A percentile compares a stretch with the other conserved stretches of the same genome.
Conservation (phyloP, 2,329 filamentous ascomycete genomes). For the Venturia pyrina region DNA sequence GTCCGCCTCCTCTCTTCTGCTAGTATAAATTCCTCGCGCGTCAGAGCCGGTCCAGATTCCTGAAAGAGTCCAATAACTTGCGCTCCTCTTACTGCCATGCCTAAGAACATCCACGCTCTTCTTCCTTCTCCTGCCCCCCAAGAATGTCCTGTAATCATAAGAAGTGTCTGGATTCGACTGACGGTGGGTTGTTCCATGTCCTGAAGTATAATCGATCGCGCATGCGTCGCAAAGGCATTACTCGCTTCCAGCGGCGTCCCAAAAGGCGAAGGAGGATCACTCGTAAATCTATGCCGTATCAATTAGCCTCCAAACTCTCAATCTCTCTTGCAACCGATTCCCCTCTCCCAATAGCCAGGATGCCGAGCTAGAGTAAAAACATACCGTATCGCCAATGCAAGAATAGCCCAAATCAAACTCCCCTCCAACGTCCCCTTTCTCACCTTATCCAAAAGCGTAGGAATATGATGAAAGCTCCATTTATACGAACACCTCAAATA, state of each 20-base stretch:
- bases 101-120: conserved; percentile 31
- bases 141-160: conserved; percentile 36
- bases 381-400: conserved; percentile 30
- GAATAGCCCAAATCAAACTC: conserved; percentile 33
- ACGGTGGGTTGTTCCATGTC: conserved; percentile 30
- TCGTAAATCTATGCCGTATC: conserved; percentile 24
- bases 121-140: conserved; percentile 36
- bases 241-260: conserved; percentile 28
- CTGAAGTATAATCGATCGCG: conserved; percentile 29
- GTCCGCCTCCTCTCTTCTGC: conserved; percentile 30
- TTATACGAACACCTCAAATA: conserved; percentile 32
- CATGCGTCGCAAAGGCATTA: conserved; percentile 31
- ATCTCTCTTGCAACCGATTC: background rate
- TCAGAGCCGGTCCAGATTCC: conserved; percentile 24
- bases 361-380: background rate
- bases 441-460: conserved; percentile 28
- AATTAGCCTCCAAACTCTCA: conserved; percentile 1
- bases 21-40: conserved; percentile 30
- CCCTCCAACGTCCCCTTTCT: conserved; percentile 28
- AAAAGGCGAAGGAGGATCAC: conserved; percentile 27
- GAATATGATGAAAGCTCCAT: conserved; percentile 33
- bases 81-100: conserved; percentile 31
- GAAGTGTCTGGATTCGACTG: conserved; percentile 28
- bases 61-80: conserved; percentile 31
- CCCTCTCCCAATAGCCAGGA: background rate